These are phyloP conservation scores for Collariella sp. DNA, from an alignment of 495 filamentous ascomycete species.

Conservation along the genomic window DNA sequence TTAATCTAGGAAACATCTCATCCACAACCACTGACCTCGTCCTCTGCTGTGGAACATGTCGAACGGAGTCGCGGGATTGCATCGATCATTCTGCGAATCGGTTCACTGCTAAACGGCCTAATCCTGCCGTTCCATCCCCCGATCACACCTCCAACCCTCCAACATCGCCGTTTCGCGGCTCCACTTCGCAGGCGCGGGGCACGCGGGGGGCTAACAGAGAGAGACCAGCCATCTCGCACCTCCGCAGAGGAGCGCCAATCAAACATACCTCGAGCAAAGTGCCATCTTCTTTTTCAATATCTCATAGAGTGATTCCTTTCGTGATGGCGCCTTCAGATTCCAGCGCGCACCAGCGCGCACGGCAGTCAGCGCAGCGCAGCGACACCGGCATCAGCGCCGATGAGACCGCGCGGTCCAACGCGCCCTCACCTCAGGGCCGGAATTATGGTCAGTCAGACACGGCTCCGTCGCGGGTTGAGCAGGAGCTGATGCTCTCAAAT, in stretches of 20 bases:
- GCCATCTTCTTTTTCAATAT: background rate
- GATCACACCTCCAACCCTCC: background rate
- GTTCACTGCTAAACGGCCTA: background rate
- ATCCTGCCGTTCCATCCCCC: background rate
- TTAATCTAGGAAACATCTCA: slow-evolving; percentile 8
- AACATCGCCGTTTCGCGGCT: slow-evolving; percentile 4
- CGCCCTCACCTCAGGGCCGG: slow-evolving; percentile 21
- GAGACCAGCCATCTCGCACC: background rate
- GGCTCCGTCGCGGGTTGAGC: background rate
- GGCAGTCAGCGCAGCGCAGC: slow-evolving; percentile 5
- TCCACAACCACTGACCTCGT: background rate
- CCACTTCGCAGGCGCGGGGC: slow-evolving; percentile 11
- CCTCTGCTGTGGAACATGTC: background rate
- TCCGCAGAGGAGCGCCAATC: background rate
- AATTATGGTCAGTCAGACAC: slow-evolving; percentile 30
- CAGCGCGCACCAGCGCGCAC: slow-evolving; percentile 9
- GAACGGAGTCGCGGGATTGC: background rate
- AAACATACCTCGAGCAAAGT: background rate
- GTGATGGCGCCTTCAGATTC: slow-evolving; percentile 18
- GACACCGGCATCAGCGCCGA: slow-evolving; percentile 1
- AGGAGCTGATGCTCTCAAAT: slow-evolving; percentile 29
- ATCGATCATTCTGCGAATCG: background rate
- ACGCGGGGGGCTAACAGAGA: background rate
- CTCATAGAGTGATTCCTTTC: background rate
- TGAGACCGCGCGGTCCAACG: slow-evolving; percentile 9